These are phyloP conservation scores for Monosporascus sp. DNA, from an alignment of 2,329 filamentous ascomycete genomes.

Conservation along the genomic window DNA sequence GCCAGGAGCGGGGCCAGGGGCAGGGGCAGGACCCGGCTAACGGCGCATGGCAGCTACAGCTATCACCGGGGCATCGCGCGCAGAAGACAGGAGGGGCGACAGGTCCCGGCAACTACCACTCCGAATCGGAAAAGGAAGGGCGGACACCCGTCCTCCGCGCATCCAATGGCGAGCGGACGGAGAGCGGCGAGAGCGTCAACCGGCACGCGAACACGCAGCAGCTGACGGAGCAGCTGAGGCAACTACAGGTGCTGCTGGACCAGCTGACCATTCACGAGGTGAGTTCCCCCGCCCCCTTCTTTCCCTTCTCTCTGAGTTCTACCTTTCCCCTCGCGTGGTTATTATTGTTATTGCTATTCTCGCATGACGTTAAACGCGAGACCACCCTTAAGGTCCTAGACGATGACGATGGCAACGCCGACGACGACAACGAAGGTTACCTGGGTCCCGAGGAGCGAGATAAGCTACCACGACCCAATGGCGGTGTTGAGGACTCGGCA, in stretches of 20 bases:
- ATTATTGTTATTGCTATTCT: no score
- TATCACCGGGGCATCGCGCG: not conserved
- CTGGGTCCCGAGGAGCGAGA: not conserved
- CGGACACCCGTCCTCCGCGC: not conserved
- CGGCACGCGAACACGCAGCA: not conserved
- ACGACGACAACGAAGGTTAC: not conserved
- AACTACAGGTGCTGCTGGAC: conserved; percentile 11
- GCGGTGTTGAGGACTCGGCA: not conserved
- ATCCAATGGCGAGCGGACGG: not conserved
- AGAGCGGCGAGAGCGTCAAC: not conserved
- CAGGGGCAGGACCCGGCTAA: not conserved
- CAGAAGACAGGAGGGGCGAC: not conserved
- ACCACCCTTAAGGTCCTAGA: not conserved
- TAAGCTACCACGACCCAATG: not conserved
- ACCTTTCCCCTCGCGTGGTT: not conserved
- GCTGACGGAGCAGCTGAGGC: conserved; percentile 9
- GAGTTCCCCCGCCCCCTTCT: not conserved
- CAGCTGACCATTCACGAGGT: conserved; percentile 7
- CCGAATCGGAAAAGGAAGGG: not conserved
- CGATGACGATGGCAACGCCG: not conserved
- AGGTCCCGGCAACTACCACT: no score
- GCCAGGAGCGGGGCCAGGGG: not conserved
- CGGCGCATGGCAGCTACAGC: not conserved
- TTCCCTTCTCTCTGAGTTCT: not conserved
- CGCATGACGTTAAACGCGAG: no score